Base-by-base conservation (phyloP, 2,329 filamentous ascomycete species). In the Sporothrix brunneoviolacea region DNA sequence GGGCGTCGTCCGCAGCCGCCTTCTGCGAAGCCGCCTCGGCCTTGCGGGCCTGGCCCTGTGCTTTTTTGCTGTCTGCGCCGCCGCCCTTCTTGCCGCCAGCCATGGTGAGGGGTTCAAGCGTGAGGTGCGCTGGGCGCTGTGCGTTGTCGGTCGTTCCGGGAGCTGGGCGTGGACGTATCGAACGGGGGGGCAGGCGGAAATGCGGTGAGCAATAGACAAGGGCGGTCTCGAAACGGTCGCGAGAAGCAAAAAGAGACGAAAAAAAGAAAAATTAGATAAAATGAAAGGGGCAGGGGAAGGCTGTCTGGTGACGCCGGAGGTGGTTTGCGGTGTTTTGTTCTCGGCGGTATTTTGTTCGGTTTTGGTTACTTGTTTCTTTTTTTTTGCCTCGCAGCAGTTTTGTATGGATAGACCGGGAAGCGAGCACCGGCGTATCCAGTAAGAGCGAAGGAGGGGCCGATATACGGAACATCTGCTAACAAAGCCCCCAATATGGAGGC, bases 41-140 rank as follows among this genome's bases (percentile, higher is more conserved):
- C 76, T 98, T 97, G 70, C 89, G 80, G 56, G 91, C 90, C 68
- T 96, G 89, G 57, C 91, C 93, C 8, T 84, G 81, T 3, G 72
- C 89, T 74, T 97, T 97, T 72, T 95, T 97, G 67, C 77, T 85
- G 70, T 86, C 89, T 56, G 94, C 90, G 48, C 86, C 86, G 47
- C 86, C 86, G 48, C 74, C 80, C 48, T 75, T 79, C 68, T 87
- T 91, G 69, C 87, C 88, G 60, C 77, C 79, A 24, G 75, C 84
- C 86, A 91, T 91, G 57, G 58, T 37, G 22, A n/a, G n/a, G 24
- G 8, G 38, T 27, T 9, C 10, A 36, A 15, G 37, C 4, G 27
- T 39, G n/a, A 24, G 15, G 12, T 22, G 30, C 4, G 8, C 4
- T 19, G 22, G 12, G 39, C n/a, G 27, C 8, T 21, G 44, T 13